Conservation (phyloP, 2,329 filamentous ascomycete genomes). For the Exophiala bonariae region DNA sequence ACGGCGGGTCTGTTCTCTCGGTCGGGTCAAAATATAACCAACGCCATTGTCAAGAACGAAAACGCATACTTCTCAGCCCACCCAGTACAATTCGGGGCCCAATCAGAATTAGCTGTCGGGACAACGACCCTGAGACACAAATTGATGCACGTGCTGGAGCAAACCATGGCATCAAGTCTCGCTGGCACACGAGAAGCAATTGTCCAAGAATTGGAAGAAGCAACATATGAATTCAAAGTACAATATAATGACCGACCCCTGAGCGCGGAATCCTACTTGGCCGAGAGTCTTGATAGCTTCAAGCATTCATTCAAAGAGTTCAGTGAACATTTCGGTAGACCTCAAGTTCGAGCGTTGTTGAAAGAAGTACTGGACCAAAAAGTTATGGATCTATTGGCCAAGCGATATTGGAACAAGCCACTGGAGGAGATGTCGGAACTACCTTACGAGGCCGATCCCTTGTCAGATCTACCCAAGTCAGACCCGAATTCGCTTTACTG, state of each 20-base stretch:
- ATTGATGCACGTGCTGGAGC: slow-evolving; percentile 93
- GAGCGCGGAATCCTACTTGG: slow-evolving; percentile 93
- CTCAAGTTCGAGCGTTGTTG: slow-evolving; percentile 83
- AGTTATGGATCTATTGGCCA: slow-evolving; percentile 87
- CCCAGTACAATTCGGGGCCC: slow-evolving; percentile 73
- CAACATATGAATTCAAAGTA: slow-evolving; percentile 98
- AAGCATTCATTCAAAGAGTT: slow-evolving; percentile 98
- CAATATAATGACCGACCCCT: slow-evolving; percentile 97
- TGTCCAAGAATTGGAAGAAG: slow-evolving; percentile 90
- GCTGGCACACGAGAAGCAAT: slow-evolving; percentile 90
- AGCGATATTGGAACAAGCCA: slow-evolving; percentile 96
- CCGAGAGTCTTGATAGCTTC: slow-evolving; percentile 91
- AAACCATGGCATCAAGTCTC: slow-evolving; percentile 93
- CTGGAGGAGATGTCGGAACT: slow-evolving; percentile 75
- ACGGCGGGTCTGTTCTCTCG: slow-evolving; percentile 75
- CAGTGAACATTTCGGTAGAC: slow-evolving; percentile 81
- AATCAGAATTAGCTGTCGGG: slow-evolving; percentile 73
- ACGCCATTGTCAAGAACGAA: slow-evolving; percentile 84
- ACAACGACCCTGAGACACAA: slow-evolving; percentile 89
- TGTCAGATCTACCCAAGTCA: slow-evolving; percentile 79
- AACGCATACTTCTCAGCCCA: slow-evolving; percentile 82
- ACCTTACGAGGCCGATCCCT: slow-evolving; percentile 67
- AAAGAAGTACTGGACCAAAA: slow-evolving; percentile 94
- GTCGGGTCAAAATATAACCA: slow-evolving; percentile 75
- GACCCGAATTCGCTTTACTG: slow-evolving; percentile 85